phyloP scores from a whole-genome alignment of 257 asterid species.

The Nicotiana tomentosiformis region DNA sequence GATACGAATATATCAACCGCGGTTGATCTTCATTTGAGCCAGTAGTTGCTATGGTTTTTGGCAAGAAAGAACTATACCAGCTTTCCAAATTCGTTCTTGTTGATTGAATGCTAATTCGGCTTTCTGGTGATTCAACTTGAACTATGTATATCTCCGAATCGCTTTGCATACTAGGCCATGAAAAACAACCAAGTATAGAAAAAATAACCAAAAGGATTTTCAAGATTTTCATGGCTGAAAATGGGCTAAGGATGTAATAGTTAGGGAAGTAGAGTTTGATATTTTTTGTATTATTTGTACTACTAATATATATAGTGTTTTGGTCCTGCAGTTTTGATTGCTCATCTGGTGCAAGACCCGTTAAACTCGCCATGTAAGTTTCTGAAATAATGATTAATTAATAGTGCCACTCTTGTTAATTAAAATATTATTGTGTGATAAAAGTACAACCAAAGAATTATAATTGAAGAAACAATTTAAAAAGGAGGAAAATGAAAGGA shows the following conservation, averaged over 20 bases:
- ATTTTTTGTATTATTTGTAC: neutral
- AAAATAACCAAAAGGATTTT: neutral
- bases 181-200: neutral
- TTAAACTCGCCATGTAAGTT: neutral
- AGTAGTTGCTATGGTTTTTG: neutral
- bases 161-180: neutral
- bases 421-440: neutral
- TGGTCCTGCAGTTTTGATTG: neutral
- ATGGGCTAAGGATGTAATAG: neutral
- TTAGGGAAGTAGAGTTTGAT: neutral
- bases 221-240: neutral
- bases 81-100: slow-evolving; percentile 10
- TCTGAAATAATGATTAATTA: neutral
- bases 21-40: neutral
- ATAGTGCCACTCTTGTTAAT: neutral
- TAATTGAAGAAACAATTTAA: no score
- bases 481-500: neutral
- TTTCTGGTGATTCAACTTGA: slow-evolving; percentile 25
- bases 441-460: no score
- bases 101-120: neutral
- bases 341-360: neutral
- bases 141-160: slow-evolving; percentile 33
- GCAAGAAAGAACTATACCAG: slow-evolving; percentile 36
- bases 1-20: slow-evolving; percentile 26
- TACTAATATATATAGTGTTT: neutral